Conservation (phyloP, 2,329 filamentous ascomycete genomes). For the Colletotrichum gloeosporioides region DNA sequence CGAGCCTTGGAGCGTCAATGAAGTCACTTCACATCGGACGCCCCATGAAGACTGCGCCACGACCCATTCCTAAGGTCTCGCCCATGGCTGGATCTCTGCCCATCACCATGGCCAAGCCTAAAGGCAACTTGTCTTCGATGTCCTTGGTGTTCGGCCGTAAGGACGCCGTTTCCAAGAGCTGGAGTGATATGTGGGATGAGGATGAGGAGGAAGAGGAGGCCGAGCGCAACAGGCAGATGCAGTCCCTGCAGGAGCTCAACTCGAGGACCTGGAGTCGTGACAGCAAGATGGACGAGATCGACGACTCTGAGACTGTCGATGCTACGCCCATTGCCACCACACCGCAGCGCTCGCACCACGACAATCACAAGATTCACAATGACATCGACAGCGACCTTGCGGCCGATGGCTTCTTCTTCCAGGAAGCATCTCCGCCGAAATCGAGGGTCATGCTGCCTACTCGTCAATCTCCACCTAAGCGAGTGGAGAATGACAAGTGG, state of each 20-base stretch:
- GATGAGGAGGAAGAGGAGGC: slow-evolving; percentile 80
- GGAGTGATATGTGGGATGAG: slow-evolving; percentile 98
- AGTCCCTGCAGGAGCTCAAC: slow-evolving; percentile 70
- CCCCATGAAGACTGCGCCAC: slow-evolving; percentile 45
- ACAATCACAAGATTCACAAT: slow-evolving; percentile 33
- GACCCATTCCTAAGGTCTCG: slow-evolving; percentile 58
- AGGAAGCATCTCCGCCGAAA: slow-evolving; percentile 60
- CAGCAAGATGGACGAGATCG: slow-evolving; percentile 58
- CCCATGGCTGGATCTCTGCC: slow-evolving; percentile 74
- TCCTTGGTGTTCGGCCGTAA: slow-evolving; percentile 80
- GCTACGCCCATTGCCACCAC: slow-evolving; percentile 38
- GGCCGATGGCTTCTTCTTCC: slow-evolving; percentile 75
- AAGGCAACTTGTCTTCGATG: slow-evolving; percentile 71
- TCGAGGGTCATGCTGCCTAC: neutral
- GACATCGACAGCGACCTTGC: slow-evolving; percentile 70
- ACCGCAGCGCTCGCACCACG: slow-evolving; percentile 44
- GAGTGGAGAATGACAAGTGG: slow-evolving; percentile 79
- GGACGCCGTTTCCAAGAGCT: slow-evolving; percentile 92
- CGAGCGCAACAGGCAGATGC: slow-evolving; percentile 64
- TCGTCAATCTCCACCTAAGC: slow-evolving; percentile 72
- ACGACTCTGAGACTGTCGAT: slow-evolving; percentile 47
- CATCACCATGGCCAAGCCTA: slow-evolving; percentile 80
- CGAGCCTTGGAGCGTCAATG: slow-evolving; percentile 81
- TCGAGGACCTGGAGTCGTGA: slow-evolving; percentile 82
- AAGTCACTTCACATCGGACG: slow-evolving; percentile 69